Percentiles rank a stretch among this genome's conserved stretches.
phyloP scores from a whole-genome alignment of 2,329 filamentous ascomycete species.

The Clonostachys rosea region DNA sequence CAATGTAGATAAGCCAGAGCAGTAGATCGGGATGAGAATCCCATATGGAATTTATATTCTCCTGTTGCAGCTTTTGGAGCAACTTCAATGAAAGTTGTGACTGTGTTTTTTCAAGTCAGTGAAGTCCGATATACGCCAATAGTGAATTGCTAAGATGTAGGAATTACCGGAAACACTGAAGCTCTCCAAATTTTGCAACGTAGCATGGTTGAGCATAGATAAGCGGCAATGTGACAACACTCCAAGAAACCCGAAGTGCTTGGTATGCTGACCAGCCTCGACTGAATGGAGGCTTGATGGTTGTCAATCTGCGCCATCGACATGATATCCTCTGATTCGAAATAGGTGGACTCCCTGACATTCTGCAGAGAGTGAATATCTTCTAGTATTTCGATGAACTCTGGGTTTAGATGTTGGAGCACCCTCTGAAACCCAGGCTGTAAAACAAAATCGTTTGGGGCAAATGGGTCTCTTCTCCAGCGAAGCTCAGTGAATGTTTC shows the following conservation, averaged over 20 bases:
- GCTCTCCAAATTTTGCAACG: constrained; percentile 32
- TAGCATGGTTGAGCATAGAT: constrained; percentile 31
- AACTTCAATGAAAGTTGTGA: constrained; percentile 20
- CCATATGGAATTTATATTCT: constrained; percentile 20
- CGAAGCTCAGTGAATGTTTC: constrained; percentile 32
- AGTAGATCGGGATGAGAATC: constrained; percentile 22
- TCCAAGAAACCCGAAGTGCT: constrained; percentile 13
- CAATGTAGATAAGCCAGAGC: constrained; percentile 27
- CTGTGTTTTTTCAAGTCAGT: constrained; percentile 9
- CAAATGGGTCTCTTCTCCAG: constrained; percentile 27
- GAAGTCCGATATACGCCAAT: no score
- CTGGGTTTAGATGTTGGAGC: constrained; percentile 13
- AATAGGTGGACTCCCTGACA: constrained; percentile 21
- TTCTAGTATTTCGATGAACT: constrained; percentile 26
- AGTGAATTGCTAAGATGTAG: background rate
- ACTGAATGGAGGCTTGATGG: constrained; percentile 35
- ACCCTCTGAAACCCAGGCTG: background rate
- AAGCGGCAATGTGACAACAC: constrained; percentile 31
- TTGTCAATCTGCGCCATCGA: constrained; percentile 27
- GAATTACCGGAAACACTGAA: constrained; percentile 29
- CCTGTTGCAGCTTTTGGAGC: constrained; percentile 20
- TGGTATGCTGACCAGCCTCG: constrained; percentile 20
- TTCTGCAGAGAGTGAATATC: constrained; percentile 31
- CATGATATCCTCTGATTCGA: constrained; percentile 8
- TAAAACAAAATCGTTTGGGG: constrained; percentile 17